Evolutionary conservation across 179 eudicot genomes (phyloP).

Genomic region (Pouteria campechiana): DNA sequence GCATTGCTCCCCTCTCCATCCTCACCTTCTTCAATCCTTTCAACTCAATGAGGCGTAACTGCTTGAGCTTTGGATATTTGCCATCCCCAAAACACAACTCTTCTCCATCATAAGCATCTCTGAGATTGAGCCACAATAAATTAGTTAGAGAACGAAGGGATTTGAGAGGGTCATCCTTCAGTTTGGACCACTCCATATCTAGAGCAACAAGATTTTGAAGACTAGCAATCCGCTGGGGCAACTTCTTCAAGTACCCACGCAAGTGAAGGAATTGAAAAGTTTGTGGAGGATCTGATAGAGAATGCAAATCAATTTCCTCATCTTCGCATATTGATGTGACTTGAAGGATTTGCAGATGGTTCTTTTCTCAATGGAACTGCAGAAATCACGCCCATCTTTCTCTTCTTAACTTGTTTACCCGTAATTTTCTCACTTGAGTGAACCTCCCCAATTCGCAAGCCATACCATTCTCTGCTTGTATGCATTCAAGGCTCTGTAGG

Average conservation of each 20-base stretch:
- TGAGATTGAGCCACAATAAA: slow-evolving; percentile 6
- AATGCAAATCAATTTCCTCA: slow-evolving; percentile 2
- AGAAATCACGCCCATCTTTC: slow-evolving; percentile 5
- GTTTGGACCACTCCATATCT: slow-evolving; percentile 5
- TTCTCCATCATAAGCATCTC: slow-evolving; percentile 6
- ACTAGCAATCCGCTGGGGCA: slow-evolving; percentile 5
- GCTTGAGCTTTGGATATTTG: slow-evolving; percentile 5
- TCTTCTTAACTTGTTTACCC: background rate
- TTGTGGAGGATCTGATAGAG: slow-evolving; percentile 1
- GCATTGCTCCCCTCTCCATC: slow-evolving; percentile 6
- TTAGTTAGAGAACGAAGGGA: slow-evolving; percentile 4
- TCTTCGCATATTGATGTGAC: background rate
- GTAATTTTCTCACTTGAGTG: slow-evolving; percentile 1
- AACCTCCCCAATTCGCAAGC: slow-evolving; percentile 6
- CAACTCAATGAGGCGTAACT: background rate
- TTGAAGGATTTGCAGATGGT: background rate
- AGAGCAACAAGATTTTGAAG: background rate
- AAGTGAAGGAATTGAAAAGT: slow-evolving; percentile 4
- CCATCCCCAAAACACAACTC: background rate
- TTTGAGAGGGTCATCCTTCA: slow-evolving; percentile 3
- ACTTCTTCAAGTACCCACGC: background rate
- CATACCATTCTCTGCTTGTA: background rate
- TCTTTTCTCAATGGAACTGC: slow-evolving; percentile 7
- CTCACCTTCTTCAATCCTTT: background rate
- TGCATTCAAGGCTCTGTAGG: slow-evolving; percentile 1